These are phyloP conservation scores for Arabis alpina DNA, from an alignment of 345 rosid genomes.

Conservation along the genomic window DNA sequence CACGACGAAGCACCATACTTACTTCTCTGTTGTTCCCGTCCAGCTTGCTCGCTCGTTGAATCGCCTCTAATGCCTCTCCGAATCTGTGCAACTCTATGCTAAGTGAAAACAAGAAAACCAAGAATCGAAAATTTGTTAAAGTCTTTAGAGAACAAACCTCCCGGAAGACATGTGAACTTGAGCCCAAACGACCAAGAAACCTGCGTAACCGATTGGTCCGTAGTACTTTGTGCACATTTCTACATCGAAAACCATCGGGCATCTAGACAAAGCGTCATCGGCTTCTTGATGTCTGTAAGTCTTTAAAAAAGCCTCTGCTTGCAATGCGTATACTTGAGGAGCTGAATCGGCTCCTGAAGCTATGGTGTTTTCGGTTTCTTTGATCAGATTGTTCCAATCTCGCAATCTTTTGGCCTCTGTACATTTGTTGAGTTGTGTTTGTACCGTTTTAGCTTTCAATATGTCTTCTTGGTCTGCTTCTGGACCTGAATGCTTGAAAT, in stretches of 20 bases:
- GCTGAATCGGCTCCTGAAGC: constrained; percentile 82
- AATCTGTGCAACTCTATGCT: constrained; percentile 45
- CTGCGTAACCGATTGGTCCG: constrained; percentile 78
- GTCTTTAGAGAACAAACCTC: constrained; percentile 59
- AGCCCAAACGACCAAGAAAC: constrained; percentile 63
- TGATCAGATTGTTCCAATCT: constrained; percentile 71
- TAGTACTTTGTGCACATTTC: constrained; percentile 71
- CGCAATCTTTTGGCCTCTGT: constrained; percentile 65
- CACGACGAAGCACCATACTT: constrained; percentile 50
- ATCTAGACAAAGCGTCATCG: constrained; percentile 53
- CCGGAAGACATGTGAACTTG: constrained; percentile 83
- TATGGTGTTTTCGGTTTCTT: constrained; percentile 62
- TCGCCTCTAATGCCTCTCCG: constrained; percentile 62
- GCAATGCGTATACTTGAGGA: constrained; percentile 82
- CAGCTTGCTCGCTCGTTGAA: constrained; percentile 66
- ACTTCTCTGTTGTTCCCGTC: constrained; percentile 73
- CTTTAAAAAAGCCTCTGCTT: constrained; percentile 87
- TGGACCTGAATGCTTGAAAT: constrained; percentile 77
- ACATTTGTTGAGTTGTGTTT: constrained; percentile 63
- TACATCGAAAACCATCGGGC: constrained; percentile 55
- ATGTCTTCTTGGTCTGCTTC: constrained; percentile 77
- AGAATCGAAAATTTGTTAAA: not conserved
- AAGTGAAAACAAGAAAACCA: not conserved
- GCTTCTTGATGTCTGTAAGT: constrained; percentile 78
- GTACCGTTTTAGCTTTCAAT: constrained; percentile 62